Evolutionary conservation across 371 early-diverging fungal genomes (phyloP).

Genomic region (Actinomortierella wolfii): DNA sequence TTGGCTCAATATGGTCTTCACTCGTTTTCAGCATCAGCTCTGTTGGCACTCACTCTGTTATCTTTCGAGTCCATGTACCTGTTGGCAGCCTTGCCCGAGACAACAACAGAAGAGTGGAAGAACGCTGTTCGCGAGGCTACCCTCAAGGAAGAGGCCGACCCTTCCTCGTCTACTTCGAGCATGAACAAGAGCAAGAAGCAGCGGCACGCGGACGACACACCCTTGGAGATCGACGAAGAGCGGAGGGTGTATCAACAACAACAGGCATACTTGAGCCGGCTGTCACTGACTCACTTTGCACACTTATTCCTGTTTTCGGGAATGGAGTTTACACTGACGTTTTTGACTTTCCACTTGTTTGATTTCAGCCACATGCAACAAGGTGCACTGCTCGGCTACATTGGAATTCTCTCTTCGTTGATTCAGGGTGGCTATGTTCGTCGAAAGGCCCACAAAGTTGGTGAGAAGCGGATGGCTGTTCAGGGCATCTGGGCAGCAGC

Average conservation of each 20-base stretch:
- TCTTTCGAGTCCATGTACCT: slow-evolving; percentile 81
- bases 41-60: slow-evolving; percentile 83
- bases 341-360: slow-evolving; percentile 91
- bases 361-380: slow-evolving; percentile 87
- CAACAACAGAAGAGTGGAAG: slow-evolving; percentile 56
- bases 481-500: slow-evolving; percentile 82
- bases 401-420: slow-evolving; percentile 86
- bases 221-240: slow-evolving; percentile 5
- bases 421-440: slow-evolving; percentile 95
- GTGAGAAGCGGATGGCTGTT: slow-evolving; percentile 72
- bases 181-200: not conserved
- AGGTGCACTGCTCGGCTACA: slow-evolving; percentile 84
- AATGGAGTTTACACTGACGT: slow-evolving; percentile 98
- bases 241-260: slow-evolving; percentile 16
- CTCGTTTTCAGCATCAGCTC: slow-evolving; percentile 82
- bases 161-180: too few relatives aligned
- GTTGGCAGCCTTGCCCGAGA: slow-evolving; percentile 79
- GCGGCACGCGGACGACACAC: not conserved
- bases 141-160: too few relatives aligned
- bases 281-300: slow-evolving; percentile 79
- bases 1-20: slow-evolving; percentile 67
- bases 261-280: slow-evolving; percentile 50
- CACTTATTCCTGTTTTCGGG: slow-evolving; percentile 94
- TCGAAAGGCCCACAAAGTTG: slow-evolving; percentile 67
- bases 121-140: slow-evolving; percentile 14